phyloP scores from a whole-genome alignment of 106 monocot genomes.

The Dendrobium officinale region DNA sequence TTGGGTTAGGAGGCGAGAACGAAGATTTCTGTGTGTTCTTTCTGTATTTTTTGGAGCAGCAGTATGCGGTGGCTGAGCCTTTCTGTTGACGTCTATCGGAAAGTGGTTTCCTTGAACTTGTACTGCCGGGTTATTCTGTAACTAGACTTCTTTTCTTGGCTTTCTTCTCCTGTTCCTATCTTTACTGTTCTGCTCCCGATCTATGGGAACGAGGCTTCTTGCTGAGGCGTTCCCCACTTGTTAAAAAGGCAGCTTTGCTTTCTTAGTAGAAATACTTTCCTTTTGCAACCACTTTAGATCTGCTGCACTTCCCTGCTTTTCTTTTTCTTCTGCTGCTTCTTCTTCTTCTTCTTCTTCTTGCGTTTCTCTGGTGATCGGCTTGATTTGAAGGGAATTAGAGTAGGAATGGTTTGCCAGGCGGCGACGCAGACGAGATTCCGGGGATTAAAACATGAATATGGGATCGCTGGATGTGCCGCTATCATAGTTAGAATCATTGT shows the following conservation, averaged over 20 bases:
- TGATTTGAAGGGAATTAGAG: conserved; percentile 16
- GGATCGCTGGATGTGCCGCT: conserved; percentile 54
- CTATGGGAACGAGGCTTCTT: not conserved
- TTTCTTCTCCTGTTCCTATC: not conserved
- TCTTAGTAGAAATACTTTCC: too few species aligned
- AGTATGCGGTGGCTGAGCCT: conserved; percentile 63
- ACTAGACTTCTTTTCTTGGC: not conserved
- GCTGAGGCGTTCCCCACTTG: not conserved
- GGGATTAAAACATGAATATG: conserved; percentile 77
- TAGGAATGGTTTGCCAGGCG: conserved; percentile 86
- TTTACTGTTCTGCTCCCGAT: not conserved
- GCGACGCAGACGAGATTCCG: conserved; percentile 75
- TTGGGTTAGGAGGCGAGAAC: too few species aligned
- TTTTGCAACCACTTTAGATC: too few species aligned
- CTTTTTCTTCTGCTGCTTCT: not conserved
- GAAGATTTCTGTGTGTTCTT: too few species aligned
- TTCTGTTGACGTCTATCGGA: conserved; percentile 53
- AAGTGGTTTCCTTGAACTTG: conserved; percentile 60
- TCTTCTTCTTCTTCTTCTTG: not conserved
- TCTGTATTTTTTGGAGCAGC: not conserved
- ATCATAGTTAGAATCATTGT: conserved; percentile 71
- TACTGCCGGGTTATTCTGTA: conserved; percentile 84
- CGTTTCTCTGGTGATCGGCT: not conserved
- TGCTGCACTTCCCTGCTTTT: too few species aligned
- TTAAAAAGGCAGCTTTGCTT: not conserved